Evolutionary conservation across 2,329 filamentous ascomycete species (phyloP).

Genomic region (Neofusicoccum sp.): DNA sequence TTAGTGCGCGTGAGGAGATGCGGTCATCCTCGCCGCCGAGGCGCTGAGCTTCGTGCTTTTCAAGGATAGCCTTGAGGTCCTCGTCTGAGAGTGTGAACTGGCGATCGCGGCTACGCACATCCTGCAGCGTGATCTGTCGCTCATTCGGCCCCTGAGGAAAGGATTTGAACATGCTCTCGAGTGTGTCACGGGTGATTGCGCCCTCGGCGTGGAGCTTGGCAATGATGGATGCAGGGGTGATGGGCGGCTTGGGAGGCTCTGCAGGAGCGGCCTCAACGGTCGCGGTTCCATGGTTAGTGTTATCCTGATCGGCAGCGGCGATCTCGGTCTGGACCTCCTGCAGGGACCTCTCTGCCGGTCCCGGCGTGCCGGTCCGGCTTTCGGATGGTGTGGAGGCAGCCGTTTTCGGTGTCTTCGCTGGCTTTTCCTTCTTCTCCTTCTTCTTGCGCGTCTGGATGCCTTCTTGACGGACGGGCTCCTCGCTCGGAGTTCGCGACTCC

Average conservation of each 20-base stretch:
- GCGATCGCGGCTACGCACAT: conserved; percentile 32
- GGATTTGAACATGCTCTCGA: conserved; percentile 15
- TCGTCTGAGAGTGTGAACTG: conserved; percentile 43
- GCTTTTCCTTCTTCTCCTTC: conserved; percentile 68
- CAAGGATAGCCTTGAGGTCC: conserved; percentile 52
- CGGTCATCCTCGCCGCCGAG: conserved; percentile 44
- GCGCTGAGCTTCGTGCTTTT: conserved; percentile 39
- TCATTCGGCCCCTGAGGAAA: conserved; percentile 24
- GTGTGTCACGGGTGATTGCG: conserved; percentile 27
- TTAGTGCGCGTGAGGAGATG: conserved; percentile 59
- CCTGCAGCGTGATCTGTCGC: conserved; percentile 27
- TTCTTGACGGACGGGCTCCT: conserved; percentile 49
- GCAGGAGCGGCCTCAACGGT: conserved; percentile 28
- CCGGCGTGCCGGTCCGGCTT: conserved; percentile 3
- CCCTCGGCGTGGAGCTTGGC: conserved; percentile 39
- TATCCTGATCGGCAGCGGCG: conserved; percentile 22
- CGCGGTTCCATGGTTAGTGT: conserved; percentile 8
- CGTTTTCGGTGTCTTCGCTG: not conserved
- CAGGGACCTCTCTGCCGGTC: not conserved
- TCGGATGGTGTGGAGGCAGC: conserved; percentile 6
- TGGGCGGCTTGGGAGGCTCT: conserved; percentile 27
- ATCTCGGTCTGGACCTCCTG: not conserved
- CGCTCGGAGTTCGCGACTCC: conserved; percentile 23
- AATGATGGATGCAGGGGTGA: conserved; percentile 38
- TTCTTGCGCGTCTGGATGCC: conserved; percentile 79